These are phyloP conservation scores for Boletus reticulatus DNA, from an alignment of 768 basidiomycete genomes.

Conservation along the genomic window DNA sequence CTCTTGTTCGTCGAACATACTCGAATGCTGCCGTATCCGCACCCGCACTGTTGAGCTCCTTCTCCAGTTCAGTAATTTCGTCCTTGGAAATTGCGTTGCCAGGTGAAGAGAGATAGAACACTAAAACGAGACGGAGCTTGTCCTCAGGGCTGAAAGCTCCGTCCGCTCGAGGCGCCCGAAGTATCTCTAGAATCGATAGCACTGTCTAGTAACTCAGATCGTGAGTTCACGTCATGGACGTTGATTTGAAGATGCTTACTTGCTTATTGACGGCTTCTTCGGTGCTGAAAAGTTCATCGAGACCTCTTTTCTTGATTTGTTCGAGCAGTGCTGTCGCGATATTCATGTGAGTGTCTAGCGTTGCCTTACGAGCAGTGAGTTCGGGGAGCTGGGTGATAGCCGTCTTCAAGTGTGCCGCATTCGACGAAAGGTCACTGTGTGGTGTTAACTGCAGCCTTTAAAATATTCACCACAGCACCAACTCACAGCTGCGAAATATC, in stretches of 20 bases:
- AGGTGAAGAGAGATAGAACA: slow-evolving; percentile 88
- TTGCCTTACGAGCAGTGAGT: slow-evolving; percentile 93
- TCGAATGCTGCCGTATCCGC: slow-evolving; percentile 83
- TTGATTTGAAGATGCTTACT: slow-evolving; percentile 36
- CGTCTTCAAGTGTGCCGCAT: slow-evolving; percentile 92
- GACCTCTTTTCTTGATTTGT: slow-evolving; percentile 90
- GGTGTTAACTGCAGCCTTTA: slow-evolving; percentile 5
- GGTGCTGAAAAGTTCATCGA: slow-evolving; percentile 96
- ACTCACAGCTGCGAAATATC: slow-evolving; percentile 92
- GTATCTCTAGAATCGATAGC: slow-evolving; percentile 76
- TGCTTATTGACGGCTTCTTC: slow-evolving; percentile 91
- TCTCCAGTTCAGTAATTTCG: slow-evolving; percentile 84
- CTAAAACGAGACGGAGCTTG: slow-evolving; percentile 91
- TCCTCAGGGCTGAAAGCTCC: slow-evolving; percentile 70
- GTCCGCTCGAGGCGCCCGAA: slow-evolving; percentile 71
- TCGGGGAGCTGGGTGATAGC: slow-evolving; percentile 97
- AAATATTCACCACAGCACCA: background rate
- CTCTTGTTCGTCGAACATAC: slow-evolving; percentile 87
- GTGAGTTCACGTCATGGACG: background rate
- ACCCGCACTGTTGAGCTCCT: slow-evolving; percentile 78
- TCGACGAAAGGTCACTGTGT: slow-evolving; percentile 77
- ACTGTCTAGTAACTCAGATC: slow-evolving; percentile 51
- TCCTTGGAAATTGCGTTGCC: slow-evolving; percentile 84
- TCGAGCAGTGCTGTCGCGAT: slow-evolving; percentile 94
- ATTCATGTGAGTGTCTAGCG: slow-evolving; percentile 98